Evolutionary conservation across 2,329 filamentous ascomycete species (phyloP), one percentile per base, ranked within the genome.

Genomic region (Penicillium sp.): DNA sequence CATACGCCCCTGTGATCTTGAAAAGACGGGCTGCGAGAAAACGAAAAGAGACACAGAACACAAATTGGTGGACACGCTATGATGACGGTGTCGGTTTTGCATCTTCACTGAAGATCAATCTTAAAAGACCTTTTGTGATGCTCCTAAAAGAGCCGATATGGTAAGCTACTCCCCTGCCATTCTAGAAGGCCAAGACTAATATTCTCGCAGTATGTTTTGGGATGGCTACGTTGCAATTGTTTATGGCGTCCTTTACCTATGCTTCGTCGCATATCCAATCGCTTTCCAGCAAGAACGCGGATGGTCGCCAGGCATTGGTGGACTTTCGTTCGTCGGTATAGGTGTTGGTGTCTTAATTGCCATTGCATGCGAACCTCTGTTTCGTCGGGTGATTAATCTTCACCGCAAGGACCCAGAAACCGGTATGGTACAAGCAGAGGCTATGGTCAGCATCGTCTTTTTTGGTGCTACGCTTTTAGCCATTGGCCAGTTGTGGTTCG

Each of bases 241-340:
- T 29, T 95, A 95, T 63, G 86, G 82, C 12, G 86, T 93, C 36
- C 74, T 95, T 3, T 91, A 90, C 59, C 80, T 95, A 24, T 91
- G 87, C 67, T 95, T 95, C 70, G 84, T 94, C 11, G 87, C 87
- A 8, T 93, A 93, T 64, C 89, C 89, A 0, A 84, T 93, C 49
- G 84, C 93, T 43, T 94, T 91, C 66, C 75, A 76, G 6, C 73
- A 84, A 43, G 65, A 79, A 46, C 83, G 90, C 9, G 86, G 86
- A 46, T 95, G 88, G 88, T 76, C 76, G 1, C 74, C 83, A 0
- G 82, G 85, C 0, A 70, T 85, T 35, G 80, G 82, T 0, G 89
- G 90, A 0, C 78, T 95, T 5, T 79, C 88, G 0, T 95, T 93
- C 65, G 60, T 84, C 5, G 89, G 86, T 9, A 81, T 83, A 36